Conservation (phyloP, 148 eudicot genomes). For the Selenicereus undatus region DNA sequence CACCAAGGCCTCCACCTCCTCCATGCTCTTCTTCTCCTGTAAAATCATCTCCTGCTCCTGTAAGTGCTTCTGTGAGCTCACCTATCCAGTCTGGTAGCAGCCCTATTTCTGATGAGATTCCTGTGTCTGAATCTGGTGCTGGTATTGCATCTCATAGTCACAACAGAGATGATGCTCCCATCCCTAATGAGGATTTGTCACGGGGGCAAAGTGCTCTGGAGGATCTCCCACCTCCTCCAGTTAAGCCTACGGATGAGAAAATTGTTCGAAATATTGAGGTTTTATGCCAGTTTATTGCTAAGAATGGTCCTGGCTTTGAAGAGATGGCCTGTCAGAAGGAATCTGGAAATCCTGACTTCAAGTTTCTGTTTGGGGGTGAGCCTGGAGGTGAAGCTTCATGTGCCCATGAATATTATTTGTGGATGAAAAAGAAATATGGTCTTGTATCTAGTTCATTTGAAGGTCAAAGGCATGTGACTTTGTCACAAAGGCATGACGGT, state of each 20-base stretch:
- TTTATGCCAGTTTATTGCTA: conserved; percentile 50
- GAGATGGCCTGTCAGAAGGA: conserved; percentile 49
- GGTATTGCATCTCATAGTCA: conserved; percentile 17
- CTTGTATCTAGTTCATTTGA: conserved; percentile 23
- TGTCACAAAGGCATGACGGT: conserved; percentile 24
- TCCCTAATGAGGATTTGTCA: conserved; percentile 17
- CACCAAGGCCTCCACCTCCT: conserved; percentile 43
- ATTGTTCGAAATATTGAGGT: conserved; percentile 47
- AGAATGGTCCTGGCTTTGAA: conserved; percentile 59
- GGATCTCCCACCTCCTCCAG: conserved; percentile 52
- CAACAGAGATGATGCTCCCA: conserved; percentile 21
- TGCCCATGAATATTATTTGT: conserved; percentile 51
- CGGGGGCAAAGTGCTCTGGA: conserved; percentile 10
- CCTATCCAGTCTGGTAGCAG: conserved; percentile 20
- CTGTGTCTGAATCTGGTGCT: conserved; percentile 25
- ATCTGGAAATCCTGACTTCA: conserved; percentile 49
- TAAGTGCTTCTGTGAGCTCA: conserved; percentile 19
- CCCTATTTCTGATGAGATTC: conserved; percentile 21
- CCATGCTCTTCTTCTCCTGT: conserved; percentile 27
- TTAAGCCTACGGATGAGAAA: conserved; percentile 45
- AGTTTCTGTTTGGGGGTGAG: conserved; percentile 65
- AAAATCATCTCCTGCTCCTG: conserved; percentile 19
- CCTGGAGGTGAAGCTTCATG: conserved; percentile 64
- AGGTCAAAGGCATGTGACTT: conserved; percentile 23
- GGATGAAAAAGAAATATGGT: conserved; percentile 55